phyloP scores from a whole-genome alignment of 345 rosid species.

The Salix arbutifolia region DNA sequence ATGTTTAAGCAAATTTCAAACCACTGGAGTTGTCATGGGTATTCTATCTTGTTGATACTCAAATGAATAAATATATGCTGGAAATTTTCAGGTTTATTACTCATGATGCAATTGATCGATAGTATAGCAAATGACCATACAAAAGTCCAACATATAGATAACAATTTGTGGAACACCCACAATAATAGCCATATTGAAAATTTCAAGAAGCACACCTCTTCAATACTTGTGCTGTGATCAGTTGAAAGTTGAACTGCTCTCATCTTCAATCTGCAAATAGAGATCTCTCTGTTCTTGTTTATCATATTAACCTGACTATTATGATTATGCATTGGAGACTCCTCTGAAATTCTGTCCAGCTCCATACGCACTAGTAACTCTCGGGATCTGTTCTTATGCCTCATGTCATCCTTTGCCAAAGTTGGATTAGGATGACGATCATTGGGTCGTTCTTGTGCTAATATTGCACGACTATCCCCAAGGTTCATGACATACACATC shows the following conservation, averaged over 20 bases:
- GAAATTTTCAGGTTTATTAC: neutral
- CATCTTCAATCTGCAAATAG: constrained; percentile 81
- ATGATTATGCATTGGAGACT: constrained; percentile 84
- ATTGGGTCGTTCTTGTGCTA: constrained; percentile 83
- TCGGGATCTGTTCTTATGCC: constrained; percentile 72
- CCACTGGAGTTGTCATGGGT: neutral
- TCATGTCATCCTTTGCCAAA: constrained; percentile 56
- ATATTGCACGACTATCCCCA: constrained; percentile 85
- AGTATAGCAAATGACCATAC: neutral
- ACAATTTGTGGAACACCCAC: neutral
- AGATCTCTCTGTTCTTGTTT: constrained; percentile 82
- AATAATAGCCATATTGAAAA: constrained; percentile 9
- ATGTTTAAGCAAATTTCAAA: neutral
- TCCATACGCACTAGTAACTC: constrained; percentile 87
- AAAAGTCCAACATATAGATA: neutral
- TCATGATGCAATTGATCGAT: constrained; percentile 5
- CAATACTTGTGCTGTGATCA: constrained; percentile 86
- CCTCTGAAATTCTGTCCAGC: constrained; percentile 94
- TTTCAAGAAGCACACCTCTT: constrained; percentile 53
- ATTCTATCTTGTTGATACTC: neutral
- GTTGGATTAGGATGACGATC: constrained; percentile 67
- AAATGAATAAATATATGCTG: neutral
- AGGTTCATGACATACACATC: constrained; percentile 96
- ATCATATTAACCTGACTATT: constrained; percentile 60
- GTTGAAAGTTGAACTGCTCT: constrained; percentile 92